Base-by-base conservation (phyloP, 352 stramenopile species). In the Thalassiosira livingstoniorum region DNA sequence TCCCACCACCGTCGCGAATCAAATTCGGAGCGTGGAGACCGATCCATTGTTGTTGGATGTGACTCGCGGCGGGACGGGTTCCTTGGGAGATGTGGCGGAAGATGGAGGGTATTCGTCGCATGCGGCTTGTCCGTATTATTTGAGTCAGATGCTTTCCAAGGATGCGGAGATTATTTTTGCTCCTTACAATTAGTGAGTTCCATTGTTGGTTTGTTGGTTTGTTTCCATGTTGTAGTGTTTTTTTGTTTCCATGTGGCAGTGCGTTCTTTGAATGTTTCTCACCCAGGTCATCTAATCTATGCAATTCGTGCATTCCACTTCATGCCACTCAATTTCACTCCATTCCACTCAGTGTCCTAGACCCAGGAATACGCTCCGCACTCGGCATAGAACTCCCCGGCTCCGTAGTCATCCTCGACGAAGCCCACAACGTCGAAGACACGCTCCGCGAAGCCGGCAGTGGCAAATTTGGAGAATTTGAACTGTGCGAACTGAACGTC, bases 181-280 rank as follows among this genome's bases (percentile, higher is more conserved):
- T 13, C 87, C 89, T 2, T 94, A 94, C 78, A 94, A 94, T 55
- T 94, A 94, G 72, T 79, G 43, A 80, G 72, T 74, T 18, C 42
- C 25, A 35, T 18, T 58, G 31, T 65, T 42, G 32, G 39, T n/a
- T 55, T 11, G 15, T 37, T 65, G 25, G 21, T n/a, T n/a, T n/a
- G n/a, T n/a, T n/a, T n/a, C n/a, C n/a, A n/a, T n/a, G n/a, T n/a
- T n/a, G n/a, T n/a, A n/a, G n/a, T n/a, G n/a, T n/a, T n/a, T n/a
- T n/a, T n/a, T n/a, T n/a, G n/a, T n/a, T n/a, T n/a, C n/a, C n/a
- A n/a, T n/a, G n/a, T n/a, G n/a, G n/a, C n/a, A n/a, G n/a, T n/a
- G n/a, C n/a, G n/a, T n/a, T n/a, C n/a, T n/a, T n/a, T n/a, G n/a
- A n/a, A n/a, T n/a, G n/a, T n/a, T n/a, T n/a, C n/a, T n/a, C n/a